These are phyloP conservation scores for Pseudogymnoascus sp. DNA, from an alignment of 2,329 filamentous ascomycete species.

Conservation along the genomic window DNA sequence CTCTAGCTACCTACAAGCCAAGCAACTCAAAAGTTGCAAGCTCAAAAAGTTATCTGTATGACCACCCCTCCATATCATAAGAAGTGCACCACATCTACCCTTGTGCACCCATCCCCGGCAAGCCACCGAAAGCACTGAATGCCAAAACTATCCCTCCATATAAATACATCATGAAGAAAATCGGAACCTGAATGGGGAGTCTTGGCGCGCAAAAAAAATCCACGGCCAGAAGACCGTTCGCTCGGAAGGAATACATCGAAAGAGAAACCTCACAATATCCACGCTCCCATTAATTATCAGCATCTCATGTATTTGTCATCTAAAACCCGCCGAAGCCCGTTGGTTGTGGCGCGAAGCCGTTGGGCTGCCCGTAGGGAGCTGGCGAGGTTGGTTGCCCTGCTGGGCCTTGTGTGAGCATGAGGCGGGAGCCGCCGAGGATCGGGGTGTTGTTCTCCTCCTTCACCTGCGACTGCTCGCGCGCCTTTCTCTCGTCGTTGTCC, in stretches of 20 bases:
- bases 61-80: conserved; percentile 12
- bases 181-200: neutral
- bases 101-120: conserved; percentile 36
- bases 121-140: conserved; percentile 29
- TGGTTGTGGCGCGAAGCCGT: conserved; percentile 81
- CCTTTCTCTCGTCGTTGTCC: conserved; percentile 92
- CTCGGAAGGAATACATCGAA: conserved; percentile 1
- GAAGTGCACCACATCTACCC: conserved; percentile 12
- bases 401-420: conserved; percentile 95
- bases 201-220: conserved; percentile 1
- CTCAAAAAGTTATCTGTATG: neutral
- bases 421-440: conserved; percentile 76
- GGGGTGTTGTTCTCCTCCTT: conserved; percentile 90
- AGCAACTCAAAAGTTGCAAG: conserved; percentile 1
- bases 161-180: conserved; percentile 9
- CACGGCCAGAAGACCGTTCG: neutral
- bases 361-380: conserved; percentile 67
- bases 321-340: conserved; percentile 63
- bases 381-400: conserved; percentile 48
- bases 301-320: conserved; percentile 11
- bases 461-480: conserved; percentile 60
- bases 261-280: conserved; percentile 1
- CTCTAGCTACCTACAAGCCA: conserved; percentile 9
- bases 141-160: conserved; percentile 17
- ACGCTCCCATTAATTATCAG: conserved; percentile 9